Conservation (phyloP, 164 flowering plant species). For the Vitis labrusca region DNA sequence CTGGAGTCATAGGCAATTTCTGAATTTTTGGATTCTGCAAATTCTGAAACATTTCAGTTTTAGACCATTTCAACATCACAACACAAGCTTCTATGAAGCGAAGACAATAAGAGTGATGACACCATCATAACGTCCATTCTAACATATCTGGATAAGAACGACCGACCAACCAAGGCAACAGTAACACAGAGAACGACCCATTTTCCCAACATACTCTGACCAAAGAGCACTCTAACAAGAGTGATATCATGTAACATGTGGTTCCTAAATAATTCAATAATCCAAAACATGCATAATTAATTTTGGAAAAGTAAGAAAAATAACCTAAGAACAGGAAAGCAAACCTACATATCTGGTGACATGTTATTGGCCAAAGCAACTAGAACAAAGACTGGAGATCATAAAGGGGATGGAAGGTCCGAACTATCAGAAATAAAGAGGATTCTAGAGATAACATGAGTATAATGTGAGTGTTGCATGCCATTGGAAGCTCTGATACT, state of each 20-base stretch:
- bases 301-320: not conserved
- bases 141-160: not conserved
- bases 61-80: no score
- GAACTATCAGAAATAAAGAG: not conserved
- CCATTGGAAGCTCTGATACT: no score
- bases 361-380: not conserved
- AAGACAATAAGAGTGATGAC: no score
- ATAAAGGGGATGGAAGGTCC: not conserved
- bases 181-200: not conserved
- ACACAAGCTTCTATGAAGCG: no score
- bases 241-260: not conserved
- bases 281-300: not conserved
- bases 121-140: not conserved
- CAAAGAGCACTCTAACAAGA: not conserved
- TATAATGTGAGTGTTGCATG: not conserved
- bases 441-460: not conserved
- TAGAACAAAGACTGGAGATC: not conserved
- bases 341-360: not conserved
- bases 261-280: not conserved
- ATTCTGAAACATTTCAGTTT: no score
- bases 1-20: no score
- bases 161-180: not conserved
- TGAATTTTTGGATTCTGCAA: no score
- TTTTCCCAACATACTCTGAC: not conserved
- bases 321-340: not conserved